Evolutionary conservation across 176 grass and related monocot species (phyloP), one percentile per base, ranked within the genome.

Genomic region (Musa itinerans): DNA sequence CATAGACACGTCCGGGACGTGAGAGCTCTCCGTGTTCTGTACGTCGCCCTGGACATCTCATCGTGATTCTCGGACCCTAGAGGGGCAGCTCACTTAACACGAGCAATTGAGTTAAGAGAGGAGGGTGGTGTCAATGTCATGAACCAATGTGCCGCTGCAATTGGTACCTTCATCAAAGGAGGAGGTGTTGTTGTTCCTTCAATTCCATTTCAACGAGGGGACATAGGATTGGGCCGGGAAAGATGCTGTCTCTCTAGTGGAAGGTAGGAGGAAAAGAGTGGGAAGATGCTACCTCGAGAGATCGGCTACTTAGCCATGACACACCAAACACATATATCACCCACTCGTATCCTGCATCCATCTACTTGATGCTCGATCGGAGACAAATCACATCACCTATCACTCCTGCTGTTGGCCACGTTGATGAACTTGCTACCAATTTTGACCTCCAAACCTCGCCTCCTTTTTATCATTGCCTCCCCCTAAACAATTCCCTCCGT

Each of bases 161-260:
- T 13, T 29, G 22, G 21, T 43, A 22, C 11, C 13, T 57, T n/a
- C 12, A 1, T 25, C 4, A 14, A 23, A 53, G 17, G 19, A 6
- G 51, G 15, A 9, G 9, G 23, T 76, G 57, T 13, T 50, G 53
- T 23, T 61, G 14, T 75, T n/a, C 22, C n/a, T 43, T 62, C 23
- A 24, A 50, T 16, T n/a, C 8, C n/a, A 10, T 70, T n/a, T 70
- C 50, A 52, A 10, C 8, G 29, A 10, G 68, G 68, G 4, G 29
- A 48, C 16, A 51, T 49, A 23, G 8, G 43, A 20, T 77, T 17
- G 13, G 20, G 19, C 10, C 65, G 50, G 11, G 12, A 63, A 77
- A 77, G 75, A 66, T 66, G 75, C 75, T 77, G 75, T 77, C 49
- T 54, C 27, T 8, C 22, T 26, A 50, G 63, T 77, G 62, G 61